Conservation (phyloP, 192 early-diverging fungal species). For the Coemansia sp. region DNA sequence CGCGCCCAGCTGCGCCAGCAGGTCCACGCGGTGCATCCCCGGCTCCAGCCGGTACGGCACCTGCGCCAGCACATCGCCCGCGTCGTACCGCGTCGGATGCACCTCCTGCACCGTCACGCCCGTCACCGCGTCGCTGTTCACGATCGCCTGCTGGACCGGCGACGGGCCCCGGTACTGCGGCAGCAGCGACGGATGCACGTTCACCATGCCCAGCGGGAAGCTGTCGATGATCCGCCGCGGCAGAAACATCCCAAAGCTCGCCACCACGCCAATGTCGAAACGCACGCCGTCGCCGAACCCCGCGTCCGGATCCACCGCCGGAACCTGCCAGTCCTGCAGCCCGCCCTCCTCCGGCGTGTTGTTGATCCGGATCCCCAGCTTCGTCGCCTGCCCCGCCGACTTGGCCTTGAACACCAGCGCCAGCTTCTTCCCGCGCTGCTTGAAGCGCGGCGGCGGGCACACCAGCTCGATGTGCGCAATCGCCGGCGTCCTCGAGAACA, state of each 20-base stretch:
- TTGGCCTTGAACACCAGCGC: constrained; percentile 13
- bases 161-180: constrained; percentile 93
- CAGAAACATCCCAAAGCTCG: constrained; percentile 91
- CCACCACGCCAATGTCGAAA: constrained; percentile 88
- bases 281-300: background rate
- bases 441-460: constrained; percentile 11
- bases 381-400: constrained; percentile 2
- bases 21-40: background rate
- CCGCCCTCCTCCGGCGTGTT: background rate
- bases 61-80: constrained; percentile 78
- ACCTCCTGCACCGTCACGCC: constrained; percentile 90
- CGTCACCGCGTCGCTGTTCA: constrained; percentile 68
- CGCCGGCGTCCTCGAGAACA: constrained; percentile 21
- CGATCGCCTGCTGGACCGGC: constrained; percentile 81
- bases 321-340: constrained; percentile 11
- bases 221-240: constrained; percentile 65
- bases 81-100: constrained; percentile 76
- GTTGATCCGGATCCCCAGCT: background rate
- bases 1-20: constrained; percentile 15
- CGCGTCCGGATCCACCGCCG: background rate
- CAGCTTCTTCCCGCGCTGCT: constrained; percentile 10
- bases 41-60: constrained; percentile 6
- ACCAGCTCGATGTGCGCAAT: constrained; percentile 18
- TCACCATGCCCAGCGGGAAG: constrained; percentile 71
- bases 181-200: constrained; percentile 92